Evolutionary conservation across 2,329 filamentous ascomycete genomes (phyloP).

Genomic region (Diplocarpon rosae): DNA sequence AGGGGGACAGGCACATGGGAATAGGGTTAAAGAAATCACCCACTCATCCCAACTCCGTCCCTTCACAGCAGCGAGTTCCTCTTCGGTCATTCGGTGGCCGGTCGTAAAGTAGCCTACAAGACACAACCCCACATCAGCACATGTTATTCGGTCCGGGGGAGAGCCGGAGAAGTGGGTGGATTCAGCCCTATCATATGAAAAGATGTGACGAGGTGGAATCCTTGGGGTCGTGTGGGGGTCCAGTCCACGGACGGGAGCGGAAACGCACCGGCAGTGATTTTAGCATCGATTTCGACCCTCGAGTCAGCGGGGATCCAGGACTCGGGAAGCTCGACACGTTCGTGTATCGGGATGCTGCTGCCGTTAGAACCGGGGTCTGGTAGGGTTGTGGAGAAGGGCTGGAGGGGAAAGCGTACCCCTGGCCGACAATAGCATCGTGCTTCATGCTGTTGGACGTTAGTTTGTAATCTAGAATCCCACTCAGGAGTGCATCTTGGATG

Average conservation of each 20-base stretch:
- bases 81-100: constrained; percentile 77
- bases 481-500: no score
- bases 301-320: constrained; percentile 91
- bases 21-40: constrained; percentile 19
- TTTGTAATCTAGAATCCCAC: not conserved
- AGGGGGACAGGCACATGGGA: not conserved
- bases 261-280: constrained; percentile 73
- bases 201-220: no score
- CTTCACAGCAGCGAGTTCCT: constrained; percentile 76
- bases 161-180: no score
- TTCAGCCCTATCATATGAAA: no score
- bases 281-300: constrained; percentile 96
- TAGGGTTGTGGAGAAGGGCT: not conserved
- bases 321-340: constrained; percentile 84
- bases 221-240: not conserved
- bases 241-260: not conserved
- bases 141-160: no score
- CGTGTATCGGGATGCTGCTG: constrained; percentile 66
- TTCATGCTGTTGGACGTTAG: constrained; percentile 55
- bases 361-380: constrained; percentile 1
- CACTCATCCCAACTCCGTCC: constrained; percentile 86
- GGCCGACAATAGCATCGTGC: constrained; percentile 76
- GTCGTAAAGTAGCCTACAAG: constrained; percentile 63
- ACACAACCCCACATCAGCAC: no score
- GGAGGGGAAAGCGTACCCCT: constrained; percentile 43